A percentile compares a stretch with the other conserved stretches of the same genome.
Evolutionary conservation across 208 protist species (phyloP).

Genomic region (Trypanosoma conorhini): DNA sequence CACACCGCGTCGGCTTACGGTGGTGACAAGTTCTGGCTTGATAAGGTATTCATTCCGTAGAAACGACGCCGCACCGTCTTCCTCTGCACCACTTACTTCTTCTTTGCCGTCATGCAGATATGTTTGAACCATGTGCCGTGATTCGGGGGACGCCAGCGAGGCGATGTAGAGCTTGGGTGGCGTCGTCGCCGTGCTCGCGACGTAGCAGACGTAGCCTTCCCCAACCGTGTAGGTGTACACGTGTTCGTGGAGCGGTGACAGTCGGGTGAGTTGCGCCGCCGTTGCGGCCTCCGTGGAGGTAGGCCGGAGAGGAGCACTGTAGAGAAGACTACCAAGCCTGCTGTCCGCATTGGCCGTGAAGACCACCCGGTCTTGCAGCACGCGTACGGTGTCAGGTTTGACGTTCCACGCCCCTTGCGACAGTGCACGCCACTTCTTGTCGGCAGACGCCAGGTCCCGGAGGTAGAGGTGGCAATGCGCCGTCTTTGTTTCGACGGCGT

Average conservation of each 20-base stretch:
- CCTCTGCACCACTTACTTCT: not conserved
- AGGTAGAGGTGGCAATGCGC: slow-evolving; percentile 71
- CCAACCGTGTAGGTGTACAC: slow-evolving; percentile 51
- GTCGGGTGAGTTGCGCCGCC: slow-evolving; percentile 33
- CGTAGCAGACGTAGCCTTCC: slow-evolving; percentile 49
- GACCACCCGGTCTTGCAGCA: slow-evolving; percentile 39
- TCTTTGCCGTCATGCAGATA: not conserved
- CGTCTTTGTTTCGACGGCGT: slow-evolving; percentile 54
- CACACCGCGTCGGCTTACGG: slow-evolving; percentile 67
- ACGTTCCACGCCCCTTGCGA: slow-evolving; percentile 80
- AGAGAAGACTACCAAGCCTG: slow-evolving; percentile 52
- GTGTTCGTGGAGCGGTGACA: slow-evolving; percentile 49
- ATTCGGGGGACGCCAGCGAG: slow-evolving; percentile 13
- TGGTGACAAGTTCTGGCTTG: slow-evolving; percentile 48
- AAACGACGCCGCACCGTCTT: not conserved
- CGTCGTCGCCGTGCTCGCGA: slow-evolving; percentile 41
- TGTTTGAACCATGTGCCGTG: not conserved
- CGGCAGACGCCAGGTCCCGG: slow-evolving; percentile 14
- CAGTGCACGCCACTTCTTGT: slow-evolving; percentile 53
- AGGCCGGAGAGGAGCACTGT: slow-evolving; percentile 43
- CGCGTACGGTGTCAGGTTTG: slow-evolving; percentile 25
- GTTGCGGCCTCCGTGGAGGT: not conserved
- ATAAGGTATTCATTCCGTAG: slow-evolving; percentile 30
- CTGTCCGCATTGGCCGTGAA: slow-evolving; percentile 70
- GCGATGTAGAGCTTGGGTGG: slow-evolving; percentile 49